A percentile compares a stretch with the other conserved stretches of the same genome.
phyloP scores from a whole-genome alignment of 2,329 filamentous ascomycete species.

The Phoma sp. region DNA sequence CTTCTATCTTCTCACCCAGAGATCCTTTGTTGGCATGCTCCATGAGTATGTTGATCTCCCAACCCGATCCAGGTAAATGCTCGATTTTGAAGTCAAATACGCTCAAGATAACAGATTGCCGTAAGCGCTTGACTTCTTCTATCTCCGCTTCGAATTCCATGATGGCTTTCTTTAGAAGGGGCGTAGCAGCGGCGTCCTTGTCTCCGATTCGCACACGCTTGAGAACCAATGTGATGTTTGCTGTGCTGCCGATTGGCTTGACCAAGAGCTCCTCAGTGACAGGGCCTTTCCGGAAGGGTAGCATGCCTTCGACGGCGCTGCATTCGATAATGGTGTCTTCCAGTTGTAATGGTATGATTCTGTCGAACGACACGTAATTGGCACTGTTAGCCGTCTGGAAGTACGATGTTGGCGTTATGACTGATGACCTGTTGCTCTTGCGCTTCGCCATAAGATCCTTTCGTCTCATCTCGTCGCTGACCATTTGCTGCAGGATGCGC shows the following conservation, averaged over 20 bases:
- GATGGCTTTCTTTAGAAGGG: conserved; percentile 76
- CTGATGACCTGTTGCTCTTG: conserved; percentile 58
- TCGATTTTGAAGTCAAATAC: conserved; percentile 82
- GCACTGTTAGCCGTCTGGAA: conserved; percentile 47
- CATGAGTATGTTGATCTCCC: conserved; percentile 77
- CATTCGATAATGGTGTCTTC: conserved; percentile 69
- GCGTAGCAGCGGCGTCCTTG: conserved; percentile 66
- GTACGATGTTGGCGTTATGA: conserved; percentile 41
- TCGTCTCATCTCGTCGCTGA: conserved; percentile 75
- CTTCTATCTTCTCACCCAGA: conserved; percentile 79
- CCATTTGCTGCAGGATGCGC: conserved; percentile 71
- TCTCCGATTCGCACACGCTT: conserved; percentile 52
- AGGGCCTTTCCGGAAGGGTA: conserved; percentile 68
- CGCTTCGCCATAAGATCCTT: conserved; percentile 65
- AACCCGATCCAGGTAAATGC: conserved; percentile 58
- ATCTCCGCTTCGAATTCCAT: conserved; percentile 78
- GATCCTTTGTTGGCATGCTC: conserved; percentile 84
- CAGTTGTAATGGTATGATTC: conserved; percentile 68
- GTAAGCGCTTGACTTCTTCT: conserved; percentile 74
- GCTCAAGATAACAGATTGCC: conserved; percentile 78
- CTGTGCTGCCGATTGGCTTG: conserved; percentile 65
- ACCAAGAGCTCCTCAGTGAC: conserved; percentile 75
- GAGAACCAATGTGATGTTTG: conserved; percentile 65
- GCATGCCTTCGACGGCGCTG: conserved; percentile 70
- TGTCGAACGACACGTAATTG: conserved; percentile 67